phyloP scores from a whole-genome alignment of 164 flowering plant species.

The Sextonia rubra region DNA sequence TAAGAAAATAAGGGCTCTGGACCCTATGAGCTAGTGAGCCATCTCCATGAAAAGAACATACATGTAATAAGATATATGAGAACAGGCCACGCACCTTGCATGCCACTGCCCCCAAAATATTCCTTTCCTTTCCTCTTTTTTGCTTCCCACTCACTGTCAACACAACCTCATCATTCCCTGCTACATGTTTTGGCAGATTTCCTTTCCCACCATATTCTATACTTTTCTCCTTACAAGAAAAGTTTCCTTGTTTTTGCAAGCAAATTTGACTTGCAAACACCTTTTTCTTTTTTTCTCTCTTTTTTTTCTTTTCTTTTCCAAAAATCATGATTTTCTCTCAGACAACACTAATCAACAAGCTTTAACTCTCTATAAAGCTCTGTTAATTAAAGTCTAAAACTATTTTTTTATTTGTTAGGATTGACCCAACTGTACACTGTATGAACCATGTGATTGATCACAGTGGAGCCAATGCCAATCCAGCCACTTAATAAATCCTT shows the following conservation, averaged over 20 bases:
- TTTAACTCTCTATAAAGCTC: no score
- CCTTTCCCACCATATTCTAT: conserved; percentile 1
- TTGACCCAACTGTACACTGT: no score
- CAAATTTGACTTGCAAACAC: conserved; percentile 28
- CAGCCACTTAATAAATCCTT: no score
- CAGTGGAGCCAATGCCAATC: no score
- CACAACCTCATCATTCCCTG: conserved; percentile 35
- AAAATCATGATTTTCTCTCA: neutral
- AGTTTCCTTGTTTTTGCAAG: conserved; percentile 26
- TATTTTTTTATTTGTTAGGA: no score
- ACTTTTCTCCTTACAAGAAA: neutral
- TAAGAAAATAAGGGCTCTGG: no score
- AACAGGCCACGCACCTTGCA: conserved; percentile 30
- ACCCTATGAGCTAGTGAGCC: neutral
- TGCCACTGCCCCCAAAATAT: conserved; percentile 55
- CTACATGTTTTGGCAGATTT: conserved; percentile 11
- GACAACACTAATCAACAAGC: no score
- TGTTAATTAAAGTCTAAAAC: no score
- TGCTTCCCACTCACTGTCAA: conserved; percentile 37
- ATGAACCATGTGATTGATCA: no score
- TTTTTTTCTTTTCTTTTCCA: neutral
- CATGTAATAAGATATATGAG: conserved; percentile 6
- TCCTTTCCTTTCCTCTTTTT: conserved; percentile 28
- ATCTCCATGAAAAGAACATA: conserved; percentile 4
- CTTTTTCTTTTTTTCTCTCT: conserved; percentile 11